Evolutionary conservation across 805 yeast genomes (phyloP).

Genomic region (Danielia oregonensis): DNA sequence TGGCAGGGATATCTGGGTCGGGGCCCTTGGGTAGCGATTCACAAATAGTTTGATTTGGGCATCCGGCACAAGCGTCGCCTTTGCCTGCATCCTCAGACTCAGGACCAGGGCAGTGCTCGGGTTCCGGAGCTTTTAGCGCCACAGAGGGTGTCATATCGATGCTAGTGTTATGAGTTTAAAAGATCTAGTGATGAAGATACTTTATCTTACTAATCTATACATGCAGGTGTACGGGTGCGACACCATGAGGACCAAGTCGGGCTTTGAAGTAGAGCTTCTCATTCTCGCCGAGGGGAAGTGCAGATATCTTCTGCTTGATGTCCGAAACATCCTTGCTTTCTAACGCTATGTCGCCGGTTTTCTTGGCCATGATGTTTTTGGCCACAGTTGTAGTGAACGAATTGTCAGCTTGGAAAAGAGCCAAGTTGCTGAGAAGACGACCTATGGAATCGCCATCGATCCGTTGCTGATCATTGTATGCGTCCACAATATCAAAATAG

Average conservation of each 20-base stretch:
- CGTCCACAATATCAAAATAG: conserved; percentile 35
- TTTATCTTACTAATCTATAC: conserved; percentile 1
- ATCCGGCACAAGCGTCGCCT: conserved; percentile 90
- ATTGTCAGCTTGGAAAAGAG: conserved; percentile 29
- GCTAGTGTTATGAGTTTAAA: neutral
- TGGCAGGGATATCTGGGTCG: conserved; percentile 84
- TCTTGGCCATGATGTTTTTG: conserved; percentile 49
- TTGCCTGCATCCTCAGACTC: conserved; percentile 92
- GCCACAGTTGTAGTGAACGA: conserved; percentile 35
- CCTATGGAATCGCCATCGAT: conserved; percentile 23
- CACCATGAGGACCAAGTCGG: conserved; percentile 3
- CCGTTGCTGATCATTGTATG: conserved; percentile 10
- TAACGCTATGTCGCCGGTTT: conserved; percentile 41
- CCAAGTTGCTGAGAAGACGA: conserved; percentile 44
- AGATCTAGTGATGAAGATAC: too few relatives aligned
- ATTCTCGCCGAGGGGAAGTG: conserved; percentile 44
- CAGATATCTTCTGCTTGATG: conserved; percentile 29
- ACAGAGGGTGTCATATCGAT: conserved; percentile 22
- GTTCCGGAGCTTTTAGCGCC: conserved; percentile 62
- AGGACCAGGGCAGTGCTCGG: conserved; percentile 99
- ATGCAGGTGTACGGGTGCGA: conserved; percentile 1
- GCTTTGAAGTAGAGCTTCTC: conserved; percentile 34
- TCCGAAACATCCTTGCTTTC: conserved; percentile 15
- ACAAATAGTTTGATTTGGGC: conserved; percentile 91
- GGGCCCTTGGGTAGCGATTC: conserved; percentile 89